Evolutionary conservation across 2,329 filamentous ascomycete species (phyloP), one percentile per base, ranked within the genome.

Genomic region (Davidsoniella eucalypti): DNA sequence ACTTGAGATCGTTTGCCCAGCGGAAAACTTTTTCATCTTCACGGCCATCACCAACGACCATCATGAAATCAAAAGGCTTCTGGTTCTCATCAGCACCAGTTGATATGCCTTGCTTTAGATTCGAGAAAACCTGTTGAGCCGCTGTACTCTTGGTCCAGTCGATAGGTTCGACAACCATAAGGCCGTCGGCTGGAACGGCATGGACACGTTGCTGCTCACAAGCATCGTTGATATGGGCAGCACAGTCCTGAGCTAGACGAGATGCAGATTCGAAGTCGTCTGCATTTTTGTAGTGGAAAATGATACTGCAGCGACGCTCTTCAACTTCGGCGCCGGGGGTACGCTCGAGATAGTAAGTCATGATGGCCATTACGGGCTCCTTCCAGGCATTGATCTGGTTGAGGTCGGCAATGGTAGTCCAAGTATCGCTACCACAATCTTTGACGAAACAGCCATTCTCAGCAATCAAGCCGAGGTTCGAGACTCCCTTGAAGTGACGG

Each of bases 391-490:
- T 68, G 53, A 86, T 82, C 57, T 82, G 75, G 2, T 76, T 71
- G 1, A 76, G 70, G 60, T 94, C 80, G 2, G 82, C 80, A 65
- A 94, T 82, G 55, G 82, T 79, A 2, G 74, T 76, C 92, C 92
- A 96, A 36, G 75, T 71, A 21, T 76, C 73, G 14, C 69, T 72
- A 17, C 78, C 75, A 43, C 76, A 78, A 55, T 85, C 76, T 57
- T 84, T 85, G 52, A 95, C 69, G 65, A 93, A 96, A 62, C 86
- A 94, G 2, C 90, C 90, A 56, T 94, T 95, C 66, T 96, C 90
- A 0, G 90, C 90, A 56, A 96, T 93, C 4, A 96, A 71, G 2
- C 92, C 92, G 2, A 95, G 69, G 54, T 83, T 82, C 4, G 85
- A 83, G 1, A 95, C 82, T 21, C 83, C 77, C 48, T 81, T 80